Conservation (phyloP, 169 alveolate genomes). For the Plasmodium fragile region DNA sequence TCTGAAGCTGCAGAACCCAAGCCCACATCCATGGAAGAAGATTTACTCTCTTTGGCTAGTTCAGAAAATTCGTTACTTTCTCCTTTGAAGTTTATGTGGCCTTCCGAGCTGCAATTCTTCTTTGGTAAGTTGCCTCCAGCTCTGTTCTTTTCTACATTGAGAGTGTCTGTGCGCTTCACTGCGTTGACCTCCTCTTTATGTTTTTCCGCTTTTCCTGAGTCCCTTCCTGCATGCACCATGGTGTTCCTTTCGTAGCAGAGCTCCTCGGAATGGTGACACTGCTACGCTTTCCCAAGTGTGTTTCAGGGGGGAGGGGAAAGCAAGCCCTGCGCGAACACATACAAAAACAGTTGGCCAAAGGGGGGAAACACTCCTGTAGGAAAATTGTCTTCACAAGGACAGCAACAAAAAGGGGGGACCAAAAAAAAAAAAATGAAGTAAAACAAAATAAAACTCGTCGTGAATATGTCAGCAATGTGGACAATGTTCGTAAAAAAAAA, state of each 20-base stretch:
- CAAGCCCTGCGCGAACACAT: not conserved
- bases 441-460: not conserved
- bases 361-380: not conserved
- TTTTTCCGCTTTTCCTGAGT: not conserved
- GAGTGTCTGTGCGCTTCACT: not conserved
- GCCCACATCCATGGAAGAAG: not conserved
- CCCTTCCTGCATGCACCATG: not conserved
- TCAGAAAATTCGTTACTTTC: not conserved
- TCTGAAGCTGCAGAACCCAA: conserved; percentile 1
- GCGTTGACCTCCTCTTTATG: not conserved
- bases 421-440: not conserved
- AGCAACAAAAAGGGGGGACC: not conserved
- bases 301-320: not conserved
- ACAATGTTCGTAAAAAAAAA: not conserved
- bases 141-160: not conserved
- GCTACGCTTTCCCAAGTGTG: not conserved
- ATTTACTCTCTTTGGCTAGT: not conserved
- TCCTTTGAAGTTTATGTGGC: not conserved
- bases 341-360: not conserved
- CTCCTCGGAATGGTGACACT: not conserved
- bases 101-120: not conserved
- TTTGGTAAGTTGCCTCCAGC: not conserved
- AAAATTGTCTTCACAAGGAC: not conserved
- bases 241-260: not conserved
- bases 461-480: not conserved